Evolutionary conservation across 140 eudicot species (phyloP).

Genomic region (Bidens hawaiensis): DNA sequence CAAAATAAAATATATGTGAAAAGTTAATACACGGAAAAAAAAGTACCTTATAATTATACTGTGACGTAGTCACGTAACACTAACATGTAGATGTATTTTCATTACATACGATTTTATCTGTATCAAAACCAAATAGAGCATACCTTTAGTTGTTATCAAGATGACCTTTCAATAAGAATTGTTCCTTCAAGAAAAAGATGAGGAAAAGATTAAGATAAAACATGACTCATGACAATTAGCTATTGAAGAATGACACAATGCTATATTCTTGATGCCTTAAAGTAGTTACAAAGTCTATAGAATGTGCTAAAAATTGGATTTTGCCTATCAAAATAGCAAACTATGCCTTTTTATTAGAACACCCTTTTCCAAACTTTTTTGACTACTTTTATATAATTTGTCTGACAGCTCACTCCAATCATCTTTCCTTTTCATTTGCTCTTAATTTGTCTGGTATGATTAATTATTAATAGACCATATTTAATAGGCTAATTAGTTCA

Average conservation of each 20-base stretch:
- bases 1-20: background rate
- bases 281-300: slow-evolving; percentile 11
- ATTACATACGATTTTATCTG: background rate
- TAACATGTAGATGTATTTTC: background rate
- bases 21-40: no score
- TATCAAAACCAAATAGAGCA: background rate
- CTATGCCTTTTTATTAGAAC: slow-evolving; percentile 21
- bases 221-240: slow-evolving; percentile 26
- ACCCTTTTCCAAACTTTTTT: slow-evolving; percentile 30
- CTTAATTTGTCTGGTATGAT: slow-evolving; percentile 10
- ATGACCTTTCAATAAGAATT: slow-evolving; percentile 15
- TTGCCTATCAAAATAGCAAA: slow-evolving; percentile 25
- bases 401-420: slow-evolving; percentile 30
- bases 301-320: slow-evolving; percentile 20
- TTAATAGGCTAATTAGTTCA: background rate
- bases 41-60: no score
- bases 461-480: background rate
- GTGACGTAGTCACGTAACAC: background rate
- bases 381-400: slow-evolving; percentile 12
- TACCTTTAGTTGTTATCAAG: background rate
- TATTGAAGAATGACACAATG: slow-evolving; percentile 14
- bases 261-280: slow-evolving; percentile 18
- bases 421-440: slow-evolving; percentile 15
- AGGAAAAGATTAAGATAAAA: background rate
- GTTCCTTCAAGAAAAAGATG: background rate